A percentile compares a stretch with the other conserved stretches of the same genome.
Evolutionary conservation across 768 basidiomycete species (phyloP).

Genomic region (Cubamyces lactineus): DNA sequence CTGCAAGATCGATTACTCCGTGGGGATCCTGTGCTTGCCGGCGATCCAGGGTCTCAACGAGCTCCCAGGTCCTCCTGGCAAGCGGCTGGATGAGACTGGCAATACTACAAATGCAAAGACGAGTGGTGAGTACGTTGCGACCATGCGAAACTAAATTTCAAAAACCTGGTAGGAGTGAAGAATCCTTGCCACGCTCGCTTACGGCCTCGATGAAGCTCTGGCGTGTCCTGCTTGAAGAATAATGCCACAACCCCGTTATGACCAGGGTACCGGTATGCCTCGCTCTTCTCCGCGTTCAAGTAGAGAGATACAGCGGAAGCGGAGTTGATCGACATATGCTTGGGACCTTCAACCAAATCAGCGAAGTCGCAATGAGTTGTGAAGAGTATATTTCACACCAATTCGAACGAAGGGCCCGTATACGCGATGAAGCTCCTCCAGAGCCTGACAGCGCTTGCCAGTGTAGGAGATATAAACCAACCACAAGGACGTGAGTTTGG

Average conservation of each 20-base stretch:
- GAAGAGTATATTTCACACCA: background rate
- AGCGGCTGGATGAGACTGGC: conserved; percentile 6
- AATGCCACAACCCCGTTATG: conserved; percentile 28
- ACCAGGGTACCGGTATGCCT: conserved; percentile 32
- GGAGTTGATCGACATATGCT: conserved; percentile 34
- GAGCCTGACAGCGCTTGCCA: background rate
- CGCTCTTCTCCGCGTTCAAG: conserved; percentile 33
- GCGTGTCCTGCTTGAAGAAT: conserved; percentile 32
- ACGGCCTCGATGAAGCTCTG: conserved; percentile 30
- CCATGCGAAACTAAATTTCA: background rate
- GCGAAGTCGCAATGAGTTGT: too few relatives aligned
- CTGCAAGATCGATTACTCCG: conserved; percentile 26
- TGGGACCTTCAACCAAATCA: background rate
- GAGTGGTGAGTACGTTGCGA: background rate
- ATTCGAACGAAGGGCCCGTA: conserved; percentile 5
- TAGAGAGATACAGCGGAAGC: conserved; percentile 33
- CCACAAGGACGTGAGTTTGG: too few relatives aligned
- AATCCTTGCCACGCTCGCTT: conserved; percentile 34
- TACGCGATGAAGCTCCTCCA: background rate
- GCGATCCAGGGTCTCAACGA: conserved; percentile 17
- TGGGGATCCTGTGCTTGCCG: conserved; percentile 1
- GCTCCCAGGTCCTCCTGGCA: conserved; percentile 16
- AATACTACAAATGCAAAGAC: background rate
- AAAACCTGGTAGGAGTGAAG: conserved; percentile 33
- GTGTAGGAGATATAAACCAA: background rate